These are phyloP conservation scores for Brassica hybrid DNA, from an alignment of 441 rosid species.

Conservation along the genomic window DNA sequence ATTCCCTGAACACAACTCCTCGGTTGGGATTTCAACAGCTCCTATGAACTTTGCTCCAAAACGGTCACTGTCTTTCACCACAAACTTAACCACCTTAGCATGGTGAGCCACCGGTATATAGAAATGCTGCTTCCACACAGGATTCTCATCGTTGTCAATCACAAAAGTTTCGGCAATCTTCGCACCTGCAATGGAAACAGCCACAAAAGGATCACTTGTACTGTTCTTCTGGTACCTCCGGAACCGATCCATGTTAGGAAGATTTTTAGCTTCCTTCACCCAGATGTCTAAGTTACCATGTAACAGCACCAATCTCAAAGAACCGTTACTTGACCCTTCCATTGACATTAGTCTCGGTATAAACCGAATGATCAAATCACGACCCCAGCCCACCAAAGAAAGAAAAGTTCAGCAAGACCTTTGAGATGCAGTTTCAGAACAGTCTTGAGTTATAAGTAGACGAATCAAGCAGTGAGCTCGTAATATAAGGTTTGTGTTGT, in stretches of 20 bases:
- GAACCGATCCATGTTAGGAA: slow-evolving; percentile 67
- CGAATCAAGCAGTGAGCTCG: not conserved
- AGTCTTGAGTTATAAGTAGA: not conserved
- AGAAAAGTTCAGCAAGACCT: not conserved
- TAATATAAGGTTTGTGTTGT: not conserved
- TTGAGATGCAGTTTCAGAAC: not conserved
- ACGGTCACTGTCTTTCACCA: not conserved
- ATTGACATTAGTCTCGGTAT: not conserved
- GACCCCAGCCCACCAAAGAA: too few relatives aligned
- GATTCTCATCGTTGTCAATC: slow-evolving; percentile 83
- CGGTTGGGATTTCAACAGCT: slow-evolving; percentile 59
- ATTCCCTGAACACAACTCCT: slow-evolving; percentile 41
- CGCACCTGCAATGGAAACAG: slow-evolving; percentile 40
- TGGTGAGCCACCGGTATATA: slow-evolving; percentile 61
- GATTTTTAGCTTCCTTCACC: slow-evolving; percentile 65
- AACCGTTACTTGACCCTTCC: slow-evolving; percentile 42
- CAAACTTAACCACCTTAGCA: not conserved
- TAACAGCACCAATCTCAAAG: slow-evolving; percentile 52
- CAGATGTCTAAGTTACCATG: slow-evolving; percentile 69
- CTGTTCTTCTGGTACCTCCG: slow-evolving; percentile 49
- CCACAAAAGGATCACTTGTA: slow-evolving; percentile 43
- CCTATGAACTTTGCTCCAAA: slow-evolving; percentile 70
- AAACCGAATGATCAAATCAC: not conserved
- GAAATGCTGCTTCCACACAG: slow-evolving; percentile 92
- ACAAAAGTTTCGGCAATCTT: slow-evolving; percentile 86